Conservation (phyloP, 176 grass and related monocot genomes). For the Phoenix dactylifera region DNA sequence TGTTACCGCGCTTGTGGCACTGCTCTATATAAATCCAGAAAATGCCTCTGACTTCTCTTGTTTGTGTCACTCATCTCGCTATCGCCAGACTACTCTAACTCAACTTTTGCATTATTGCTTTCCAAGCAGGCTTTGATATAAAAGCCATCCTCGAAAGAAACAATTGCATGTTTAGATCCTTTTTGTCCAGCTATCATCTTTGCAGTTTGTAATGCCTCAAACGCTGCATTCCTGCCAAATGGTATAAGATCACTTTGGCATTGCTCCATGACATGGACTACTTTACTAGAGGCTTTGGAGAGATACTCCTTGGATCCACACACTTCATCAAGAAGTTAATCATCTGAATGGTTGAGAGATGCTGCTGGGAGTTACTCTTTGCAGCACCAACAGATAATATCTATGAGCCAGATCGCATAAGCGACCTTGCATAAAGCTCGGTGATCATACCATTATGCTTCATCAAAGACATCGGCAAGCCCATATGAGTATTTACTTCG, state of each 20-base stretch:
- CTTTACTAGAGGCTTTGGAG: constrained; percentile 52
- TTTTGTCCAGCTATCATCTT: no score
- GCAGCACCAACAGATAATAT: constrained; percentile 49
- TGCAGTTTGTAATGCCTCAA: constrained; percentile 73
- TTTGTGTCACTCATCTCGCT: constrained; percentile 35
- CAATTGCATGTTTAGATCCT: constrained; percentile 65
- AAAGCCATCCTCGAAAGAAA: constrained; percentile 81
- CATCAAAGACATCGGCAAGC: constrained; percentile 72
- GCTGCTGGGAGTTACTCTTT: constrained; percentile 66
- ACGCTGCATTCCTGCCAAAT: constrained; percentile 73
- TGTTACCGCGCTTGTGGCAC: constrained; percentile 12
- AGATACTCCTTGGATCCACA: constrained; percentile 74
- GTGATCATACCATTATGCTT: no score
- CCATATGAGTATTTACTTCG: constrained; percentile 65
- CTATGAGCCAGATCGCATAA: constrained; percentile 56
- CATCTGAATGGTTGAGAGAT: constrained; percentile 75
- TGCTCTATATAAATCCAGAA: constrained; percentile 45
- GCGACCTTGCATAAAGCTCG: constrained; percentile 67
- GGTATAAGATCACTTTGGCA: constrained; percentile 90
- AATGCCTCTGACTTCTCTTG: constrained; percentile 38
- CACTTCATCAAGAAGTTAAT: constrained; percentile 96
- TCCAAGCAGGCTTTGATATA: constrained; percentile 43
- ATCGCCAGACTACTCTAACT: constrained; percentile 35
- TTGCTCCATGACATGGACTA: constrained; percentile 70
- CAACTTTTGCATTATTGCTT: constrained; percentile 24